Base-by-base conservation (phyloP, 257 asterid genomes). In the Nicotiana sylvestris region DNA sequence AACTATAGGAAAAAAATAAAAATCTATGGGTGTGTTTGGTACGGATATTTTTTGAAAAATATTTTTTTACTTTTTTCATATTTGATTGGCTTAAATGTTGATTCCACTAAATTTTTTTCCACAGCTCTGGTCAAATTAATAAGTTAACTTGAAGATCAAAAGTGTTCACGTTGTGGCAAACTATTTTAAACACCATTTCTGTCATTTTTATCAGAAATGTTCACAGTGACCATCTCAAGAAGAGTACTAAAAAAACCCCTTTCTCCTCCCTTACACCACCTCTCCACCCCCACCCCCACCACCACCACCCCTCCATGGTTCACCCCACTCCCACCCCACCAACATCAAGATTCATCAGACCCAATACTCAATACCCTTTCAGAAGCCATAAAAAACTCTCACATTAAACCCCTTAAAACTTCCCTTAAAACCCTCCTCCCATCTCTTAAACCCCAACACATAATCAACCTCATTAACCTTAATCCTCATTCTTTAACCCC, bases 351-450 rank as follows among this genome's bases (percentile, higher is more conserved):
- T 58, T 84, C 86, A 9, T 76, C 86, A 11, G 92, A 91, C 89
- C 88, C 93, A 21, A 83, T 93, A 35, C 81, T 91, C 83, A 86
- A 88, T 32, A 76, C 90, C 66, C 90, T 96, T 13, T 93, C 99
- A 61, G 86, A 90, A 83, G 94, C 99, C 85, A 92, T 96, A 83
- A 92, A 85, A 81, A 89, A 86, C 84, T 83, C 89, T 70, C 87
- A 86, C 5, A 27, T 87, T 29, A 96, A 94, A 83, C 92, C 95
- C 81, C 85, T 92, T 66, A 88, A 91, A 74, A 65, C 83, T 74
- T 92, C 97, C 69, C 95, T 95, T 80, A 93, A 87, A 85, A 78
- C 80, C 84, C 86, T 94, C 84, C 92, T 94, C 83, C 97, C 98
- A 32, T 90, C 94, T 74, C 92, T 96, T 13, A 90, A 88, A 66